Evolutionary conservation across 2,329 filamentous ascomycete species (phyloP), one percentile per base, ranked within the genome.

Genomic region (Hirsutella rhossiliensis): DNA sequence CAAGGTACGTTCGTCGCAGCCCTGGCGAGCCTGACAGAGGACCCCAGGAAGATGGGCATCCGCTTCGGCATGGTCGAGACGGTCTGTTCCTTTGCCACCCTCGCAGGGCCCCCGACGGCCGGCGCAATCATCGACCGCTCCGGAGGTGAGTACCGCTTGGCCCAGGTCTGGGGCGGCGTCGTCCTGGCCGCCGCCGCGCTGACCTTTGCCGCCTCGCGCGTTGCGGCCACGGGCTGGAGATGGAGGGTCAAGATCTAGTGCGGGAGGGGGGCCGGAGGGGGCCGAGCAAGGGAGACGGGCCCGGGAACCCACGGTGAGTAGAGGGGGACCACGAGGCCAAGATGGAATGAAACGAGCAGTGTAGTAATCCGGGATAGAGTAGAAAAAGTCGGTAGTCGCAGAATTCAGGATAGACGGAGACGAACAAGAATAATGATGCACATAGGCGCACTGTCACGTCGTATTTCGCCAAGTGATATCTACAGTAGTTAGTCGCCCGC

Each of bases 11-110:
- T 65, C 41, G 56, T 62, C 12, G 58, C 62, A 5, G 58, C 64
- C 9, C 52, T 70, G 34, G 65, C 67, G 5, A 66, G 65, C 48
- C 48, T 71, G 47, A 69, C 62, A 5, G 56, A 53, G 19, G 64
- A 71, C 49, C 64, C 65, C 19, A 52, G 56, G 19, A 68, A 66
- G 56, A 66, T 69, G 62, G 68, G 68, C 11, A 64, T 61, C 5
- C 51, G 68, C 5, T 68, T 69, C 47, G 67, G 68, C 42, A 70
- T 71, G 67, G 60, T 70, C 18, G 64, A 62, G 40, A 66, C 64
- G 0, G 48, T 69, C 18, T 54, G 60, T 6, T 62, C 61, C 1
- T 64, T 71, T 45, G 67, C 67, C 2, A 62, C 64, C 8, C 54
- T 72, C 17, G 66, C 66, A 3, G 68, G 68, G 0, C 65, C 67